Evolutionary conservation across 495 filamentous ascomycete species (phyloP).

Genomic region (Chlorociboria aeruginascens): DNA sequence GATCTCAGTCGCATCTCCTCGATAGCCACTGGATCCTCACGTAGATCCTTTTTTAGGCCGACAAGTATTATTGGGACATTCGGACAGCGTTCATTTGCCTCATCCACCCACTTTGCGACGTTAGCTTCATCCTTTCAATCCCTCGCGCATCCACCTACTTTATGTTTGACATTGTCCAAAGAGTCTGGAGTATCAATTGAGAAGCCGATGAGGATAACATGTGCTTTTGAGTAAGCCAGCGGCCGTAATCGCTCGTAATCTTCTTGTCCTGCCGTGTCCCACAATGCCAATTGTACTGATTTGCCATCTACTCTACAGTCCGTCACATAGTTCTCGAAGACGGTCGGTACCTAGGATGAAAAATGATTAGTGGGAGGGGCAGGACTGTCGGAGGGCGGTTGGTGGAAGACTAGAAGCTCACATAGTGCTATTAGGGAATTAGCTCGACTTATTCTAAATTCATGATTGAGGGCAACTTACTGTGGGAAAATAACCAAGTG

Average conservation of each 20-base stretch:
- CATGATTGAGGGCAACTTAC: slow-evolving; percentile 35
- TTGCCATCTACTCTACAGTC: slow-evolving; percentile 98
- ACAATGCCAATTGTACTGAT: slow-evolving; percentile 92
- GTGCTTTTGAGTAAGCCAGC: slow-evolving; percentile 92
- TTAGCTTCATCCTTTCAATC: slow-evolving; percentile 11
- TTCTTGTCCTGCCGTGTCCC: slow-evolving; percentile 99
- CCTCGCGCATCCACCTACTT: slow-evolving; percentile 42
- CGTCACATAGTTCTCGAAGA: slow-evolving; percentile 99
- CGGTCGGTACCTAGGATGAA: slow-evolving; percentile 75
- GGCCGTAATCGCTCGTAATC: slow-evolving; percentile 94
- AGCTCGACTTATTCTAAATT: slow-evolving; percentile 1
- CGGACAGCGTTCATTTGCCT: slow-evolving; percentile 90
- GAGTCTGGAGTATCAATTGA: slow-evolving; percentile 93
- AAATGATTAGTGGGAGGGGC: neutral
- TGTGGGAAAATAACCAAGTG: slow-evolving; percentile 93
- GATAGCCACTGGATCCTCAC: slow-evolving; percentile 83
- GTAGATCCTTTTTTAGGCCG: slow-evolving; percentile 94
- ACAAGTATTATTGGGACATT: slow-evolving; percentile 93
- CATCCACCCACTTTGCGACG: slow-evolving; percentile 72
- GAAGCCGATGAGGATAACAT: slow-evolving; percentile 95
- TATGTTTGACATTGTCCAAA: slow-evolving; percentile 95
- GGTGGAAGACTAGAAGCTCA: slow-evolving; percentile 31
- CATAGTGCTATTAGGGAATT: slow-evolving; percentile 47
- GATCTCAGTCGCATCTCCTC: slow-evolving; percentile 98
- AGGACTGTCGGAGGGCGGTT: neutral